Conservation (phyloP, 2,329 filamentous ascomycete species). For the Alternaria panax region DNA sequence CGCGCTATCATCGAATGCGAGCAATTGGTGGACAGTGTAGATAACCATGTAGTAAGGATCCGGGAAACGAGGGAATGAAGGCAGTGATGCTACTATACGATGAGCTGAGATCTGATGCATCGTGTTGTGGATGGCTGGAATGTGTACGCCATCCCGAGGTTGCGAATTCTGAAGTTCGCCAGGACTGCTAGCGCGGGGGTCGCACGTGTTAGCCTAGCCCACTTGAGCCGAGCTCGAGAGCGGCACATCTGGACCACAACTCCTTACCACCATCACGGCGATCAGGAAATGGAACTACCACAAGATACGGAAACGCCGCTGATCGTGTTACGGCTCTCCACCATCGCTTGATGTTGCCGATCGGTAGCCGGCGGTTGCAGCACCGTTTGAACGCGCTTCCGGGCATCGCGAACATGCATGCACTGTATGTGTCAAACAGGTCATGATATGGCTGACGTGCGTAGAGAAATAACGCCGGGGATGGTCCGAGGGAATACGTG, state of each 20-base stretch:
- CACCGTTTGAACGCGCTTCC: neutral
- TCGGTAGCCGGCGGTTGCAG: neutral
- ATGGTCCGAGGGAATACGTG: neutral
- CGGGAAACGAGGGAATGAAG: neutral
- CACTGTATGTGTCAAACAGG: neutral
- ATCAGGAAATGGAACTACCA: neutral
- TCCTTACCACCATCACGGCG: neutral
- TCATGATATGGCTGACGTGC: neutral
- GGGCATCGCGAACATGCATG: slow-evolving; percentile 1
- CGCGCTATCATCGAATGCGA: neutral
- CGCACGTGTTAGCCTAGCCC: neutral
- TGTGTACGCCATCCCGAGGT: neutral
- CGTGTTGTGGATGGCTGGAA: neutral
- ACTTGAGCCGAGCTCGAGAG: neutral
- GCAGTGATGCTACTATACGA: neutral
- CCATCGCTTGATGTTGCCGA: neutral
- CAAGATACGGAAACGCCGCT: neutral
- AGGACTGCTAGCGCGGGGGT: neutral
- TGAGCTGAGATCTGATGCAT: neutral
- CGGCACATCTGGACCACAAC: neutral
- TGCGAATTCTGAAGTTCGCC: neutral
- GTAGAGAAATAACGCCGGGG: neutral
- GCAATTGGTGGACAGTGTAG: neutral
- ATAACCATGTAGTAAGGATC: neutral
- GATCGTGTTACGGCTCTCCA: slow-evolving; percentile 2